Conservation (phyloP, 441 rosid genomes). For the Pelargonium citronellum region DNA sequence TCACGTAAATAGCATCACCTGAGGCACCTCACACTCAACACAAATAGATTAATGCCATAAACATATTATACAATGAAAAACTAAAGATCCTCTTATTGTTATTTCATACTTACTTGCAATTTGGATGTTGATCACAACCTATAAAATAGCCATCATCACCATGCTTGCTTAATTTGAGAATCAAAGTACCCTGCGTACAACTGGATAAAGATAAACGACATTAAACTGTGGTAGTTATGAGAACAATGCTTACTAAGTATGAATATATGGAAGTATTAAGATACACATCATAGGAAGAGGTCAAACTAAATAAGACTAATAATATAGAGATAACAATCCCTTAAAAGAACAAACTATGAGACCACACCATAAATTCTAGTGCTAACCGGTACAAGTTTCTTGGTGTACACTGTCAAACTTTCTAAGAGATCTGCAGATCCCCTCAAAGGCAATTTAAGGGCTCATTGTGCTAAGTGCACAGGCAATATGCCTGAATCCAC, state of each 20-base stretch:
- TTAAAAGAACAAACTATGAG: background rate
- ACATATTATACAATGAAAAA: slow-evolving; percentile 11
- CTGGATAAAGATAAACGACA: slow-evolving; percentile 41
- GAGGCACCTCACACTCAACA: too few species aligned
- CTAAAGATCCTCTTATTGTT: slow-evolving; percentile 8
- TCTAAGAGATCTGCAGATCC: background rate
- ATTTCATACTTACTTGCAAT: slow-evolving; percentile 74
- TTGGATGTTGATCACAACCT: slow-evolving; percentile 87
- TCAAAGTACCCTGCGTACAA: slow-evolving; percentile 76
- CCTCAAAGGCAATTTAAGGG: background rate
- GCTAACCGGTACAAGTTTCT: background rate
- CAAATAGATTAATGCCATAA: too few species aligned
- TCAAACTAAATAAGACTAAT: too few species aligned
- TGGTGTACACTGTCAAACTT: background rate
- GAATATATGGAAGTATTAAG: background rate
- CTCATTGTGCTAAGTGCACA: background rate
- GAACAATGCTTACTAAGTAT: background rate
- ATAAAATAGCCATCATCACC: slow-evolving; percentile 80
- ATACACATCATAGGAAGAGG: too few species aligned
- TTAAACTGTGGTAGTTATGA: background rate
- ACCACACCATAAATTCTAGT: background rate
- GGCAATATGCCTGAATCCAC: too few species aligned
- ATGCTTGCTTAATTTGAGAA: slow-evolving; percentile 75
- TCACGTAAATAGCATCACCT: too few species aligned
- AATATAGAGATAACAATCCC: background rate